Evolutionary conservation across 495 filamentous ascomycete genomes (phyloP).

Genomic region (Pyrenula aspistea): DNA sequence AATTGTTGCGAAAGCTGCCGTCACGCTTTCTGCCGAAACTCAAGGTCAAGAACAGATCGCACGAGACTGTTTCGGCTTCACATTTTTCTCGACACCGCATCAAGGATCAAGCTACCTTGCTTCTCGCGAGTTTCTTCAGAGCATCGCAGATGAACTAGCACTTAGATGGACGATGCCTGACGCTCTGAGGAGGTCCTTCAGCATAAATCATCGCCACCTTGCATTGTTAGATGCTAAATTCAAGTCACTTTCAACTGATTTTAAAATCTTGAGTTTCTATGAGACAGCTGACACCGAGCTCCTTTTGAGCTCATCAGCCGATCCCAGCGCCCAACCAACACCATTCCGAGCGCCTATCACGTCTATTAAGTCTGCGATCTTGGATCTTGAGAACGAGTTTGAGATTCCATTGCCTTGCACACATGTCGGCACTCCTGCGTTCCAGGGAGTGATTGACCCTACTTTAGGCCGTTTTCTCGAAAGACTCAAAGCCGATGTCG

Average conservation of each 20-base stretch:
- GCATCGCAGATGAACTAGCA: slow-evolving; percentile 40
- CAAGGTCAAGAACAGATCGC: slow-evolving; percentile 27
- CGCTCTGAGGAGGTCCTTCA: slow-evolving; percentile 35
- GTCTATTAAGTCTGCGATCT: slow-evolving; percentile 46
- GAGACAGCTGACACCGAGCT: slow-evolving; percentile 46
- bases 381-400: slow-evolving; percentile 42
- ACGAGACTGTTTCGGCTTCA: slow-evolving; percentile 47
- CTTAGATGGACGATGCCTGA: slow-evolving; percentile 39
- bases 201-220: slow-evolving; percentile 32
- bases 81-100: slow-evolving; percentile 49
- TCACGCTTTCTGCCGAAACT: slow-evolving; percentile 34
- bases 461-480: slow-evolving; percentile 36
- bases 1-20: slow-evolving; percentile 43
- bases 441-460: slow-evolving; percentile 35
- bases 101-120: slow-evolving; percentile 55
- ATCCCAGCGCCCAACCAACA: slow-evolving; percentile 16
- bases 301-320: slow-evolving; percentile 30
- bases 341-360: slow-evolving; percentile 44
- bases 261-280: slow-evolving; percentile 56
- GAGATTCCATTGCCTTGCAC: slow-evolving; percentile 45
- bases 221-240: slow-evolving; percentile 42
- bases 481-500: slow-evolving; percentile 31
- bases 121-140: slow-evolving; percentile 38
- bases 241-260: slow-evolving; percentile 44
- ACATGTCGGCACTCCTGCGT: slow-evolving; percentile 43